A percentile compares a stretch with the other conserved stretches of the same genome.
Conservation (phyloP, 768 basidiomycete species). For the Boletus eberwhitei region DNA sequence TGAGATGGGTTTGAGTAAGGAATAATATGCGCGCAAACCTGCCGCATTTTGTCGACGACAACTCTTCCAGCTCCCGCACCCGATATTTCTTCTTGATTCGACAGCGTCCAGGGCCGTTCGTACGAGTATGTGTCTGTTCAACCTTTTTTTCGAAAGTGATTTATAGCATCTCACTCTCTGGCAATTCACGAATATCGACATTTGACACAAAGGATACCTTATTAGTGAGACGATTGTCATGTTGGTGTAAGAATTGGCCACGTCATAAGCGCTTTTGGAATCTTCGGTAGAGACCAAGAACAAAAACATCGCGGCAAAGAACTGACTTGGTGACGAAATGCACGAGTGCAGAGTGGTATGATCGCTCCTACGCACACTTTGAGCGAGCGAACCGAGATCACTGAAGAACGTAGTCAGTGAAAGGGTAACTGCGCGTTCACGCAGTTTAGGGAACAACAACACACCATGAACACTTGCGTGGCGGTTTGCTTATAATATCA, state of each 20-base stretch:
- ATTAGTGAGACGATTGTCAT: neutral
- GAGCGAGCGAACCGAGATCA: neutral
- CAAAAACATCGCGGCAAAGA: neutral
- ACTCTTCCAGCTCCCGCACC: neutral
- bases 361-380: neutral
- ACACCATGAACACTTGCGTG: neutral
- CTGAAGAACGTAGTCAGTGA: neutral
- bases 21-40: neutral
- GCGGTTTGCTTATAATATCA: no score
- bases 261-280: neutral
- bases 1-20: neutral
- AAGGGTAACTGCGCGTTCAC: neutral
- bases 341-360: neutral
- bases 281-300: neutral
- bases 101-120: neutral
- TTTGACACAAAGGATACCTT: neutral
- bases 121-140: neutral
- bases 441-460: neutral
- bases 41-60: neutral
- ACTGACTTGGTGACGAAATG: neutral
- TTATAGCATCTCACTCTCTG: neutral
- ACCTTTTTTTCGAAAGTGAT: neutral
- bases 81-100: neutral
- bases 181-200: neutral
- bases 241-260: neutral